Evolutionary conservation across 1,284 basidiomycete species (phyloP).

Genomic region (Cryptococcus jaspeensis): DNA sequence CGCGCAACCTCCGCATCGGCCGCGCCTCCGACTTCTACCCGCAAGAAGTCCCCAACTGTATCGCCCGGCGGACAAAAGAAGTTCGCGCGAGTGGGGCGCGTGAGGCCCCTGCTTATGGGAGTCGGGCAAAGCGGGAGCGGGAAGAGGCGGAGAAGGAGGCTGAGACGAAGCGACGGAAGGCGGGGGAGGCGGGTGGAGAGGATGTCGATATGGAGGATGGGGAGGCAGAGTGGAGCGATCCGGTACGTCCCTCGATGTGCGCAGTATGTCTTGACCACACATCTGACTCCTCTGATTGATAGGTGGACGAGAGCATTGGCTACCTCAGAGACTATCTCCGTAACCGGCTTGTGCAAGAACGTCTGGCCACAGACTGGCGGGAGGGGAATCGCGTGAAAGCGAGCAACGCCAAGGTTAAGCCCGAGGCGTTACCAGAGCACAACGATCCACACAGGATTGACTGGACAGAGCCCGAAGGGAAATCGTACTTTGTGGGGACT

Average conservation of each 20-base stretch:
- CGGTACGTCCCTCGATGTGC: constrained; percentile 20
- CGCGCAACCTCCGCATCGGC: constrained; percentile 80
- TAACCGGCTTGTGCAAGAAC: constrained; percentile 83
- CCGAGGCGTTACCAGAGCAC: constrained; percentile 74
- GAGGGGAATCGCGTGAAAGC: constrained; percentile 73
- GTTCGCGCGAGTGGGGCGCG: constrained; percentile 13
- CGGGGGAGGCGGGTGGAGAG: neutral
- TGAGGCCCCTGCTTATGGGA: constrained; percentile 33
- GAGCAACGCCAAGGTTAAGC: constrained; percentile 54
- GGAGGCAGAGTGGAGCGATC: constrained; percentile 19
- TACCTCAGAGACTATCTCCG: constrained; percentile 71
- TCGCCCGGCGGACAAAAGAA: constrained; percentile 32
- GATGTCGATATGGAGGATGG: constrained; percentile 13
- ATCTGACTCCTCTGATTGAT: neutral
- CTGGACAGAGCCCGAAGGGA: constrained; percentile 63
- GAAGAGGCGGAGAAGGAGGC: constrained; percentile 14
- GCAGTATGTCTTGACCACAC: neutral
- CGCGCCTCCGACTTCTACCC: constrained; percentile 71
- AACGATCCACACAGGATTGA: constrained; percentile 77
- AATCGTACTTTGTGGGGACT: constrained; percentile 37
- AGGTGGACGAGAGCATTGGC: constrained; percentile 72
- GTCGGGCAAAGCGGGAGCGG: constrained; percentile 24
- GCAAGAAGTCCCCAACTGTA: constrained; percentile 49
- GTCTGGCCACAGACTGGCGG: constrained; percentile 70
- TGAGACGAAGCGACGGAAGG: constrained; percentile 11